Evolutionary conservation across 2,329 filamentous ascomycete genomes (phyloP).

Genomic region (Mycocentrospora acerina): DNA sequence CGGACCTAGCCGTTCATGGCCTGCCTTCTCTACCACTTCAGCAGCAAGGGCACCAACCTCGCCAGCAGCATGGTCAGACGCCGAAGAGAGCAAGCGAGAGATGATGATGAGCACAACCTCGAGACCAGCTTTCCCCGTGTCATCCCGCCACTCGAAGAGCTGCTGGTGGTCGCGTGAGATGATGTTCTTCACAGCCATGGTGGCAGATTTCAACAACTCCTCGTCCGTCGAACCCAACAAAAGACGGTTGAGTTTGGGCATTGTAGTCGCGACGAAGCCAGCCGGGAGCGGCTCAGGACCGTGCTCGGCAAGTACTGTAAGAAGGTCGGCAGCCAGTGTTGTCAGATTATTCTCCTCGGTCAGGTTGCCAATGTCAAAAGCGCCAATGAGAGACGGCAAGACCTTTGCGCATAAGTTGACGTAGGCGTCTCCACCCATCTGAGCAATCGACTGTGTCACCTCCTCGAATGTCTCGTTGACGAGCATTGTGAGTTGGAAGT

Average conservation of each 20-base stretch:
- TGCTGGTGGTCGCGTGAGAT: conserved; percentile 87
- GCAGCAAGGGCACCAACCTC: conserved; percentile 94
- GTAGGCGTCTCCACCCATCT: conserved; percentile 67
- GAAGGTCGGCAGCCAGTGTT: conserved; percentile 82
- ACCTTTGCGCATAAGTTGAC: conserved; percentile 80
- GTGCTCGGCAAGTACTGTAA: conserved; percentile 78
- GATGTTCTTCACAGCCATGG: conserved; percentile 84
- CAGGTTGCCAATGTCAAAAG: conserved; percentile 83
- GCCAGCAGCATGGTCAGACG: conserved; percentile 88
- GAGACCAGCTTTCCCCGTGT: conserved; percentile 74
- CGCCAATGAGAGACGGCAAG: conserved; percentile 81
- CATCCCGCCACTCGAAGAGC: conserved; percentile 82
- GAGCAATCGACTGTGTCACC: conserved; percentile 69
- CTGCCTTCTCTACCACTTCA: conserved; percentile 93
- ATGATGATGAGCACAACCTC: conserved; percentile 91
- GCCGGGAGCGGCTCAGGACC: conserved; percentile 81
- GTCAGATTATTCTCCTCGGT: conserved; percentile 83
- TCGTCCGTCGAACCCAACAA: conserved; percentile 83
- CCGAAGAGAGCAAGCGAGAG: conserved; percentile 79
- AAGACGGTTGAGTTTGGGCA: conserved; percentile 83
- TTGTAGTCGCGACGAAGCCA: conserved; percentile 79
- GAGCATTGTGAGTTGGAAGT: conserved; percentile 87
- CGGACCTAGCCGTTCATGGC: conserved; percentile 84
- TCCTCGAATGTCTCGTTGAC: conserved; percentile 92
- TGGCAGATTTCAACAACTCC: conserved; percentile 83